These are phyloP conservation scores for Pyricularia sp. DNA, from an alignment of 2,329 filamentous ascomycete species.

Conservation along the genomic window DNA sequence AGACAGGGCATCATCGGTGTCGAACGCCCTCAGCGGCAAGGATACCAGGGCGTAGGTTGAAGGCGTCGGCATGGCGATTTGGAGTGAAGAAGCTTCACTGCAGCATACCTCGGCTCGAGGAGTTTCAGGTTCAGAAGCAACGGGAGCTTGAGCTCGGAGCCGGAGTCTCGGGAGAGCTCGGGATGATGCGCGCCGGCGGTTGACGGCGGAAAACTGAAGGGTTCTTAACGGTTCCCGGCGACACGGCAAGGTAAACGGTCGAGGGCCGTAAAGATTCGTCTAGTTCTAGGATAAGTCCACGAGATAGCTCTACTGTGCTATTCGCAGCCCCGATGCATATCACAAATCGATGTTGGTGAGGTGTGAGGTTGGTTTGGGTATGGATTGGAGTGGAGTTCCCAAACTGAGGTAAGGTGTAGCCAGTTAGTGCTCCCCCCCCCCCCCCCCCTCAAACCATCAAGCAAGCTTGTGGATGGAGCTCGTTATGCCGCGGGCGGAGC, in stretches of 20 bases:
- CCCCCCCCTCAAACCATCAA: background rate
- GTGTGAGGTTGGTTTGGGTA: background rate
- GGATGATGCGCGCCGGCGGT: background rate
- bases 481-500: background rate
- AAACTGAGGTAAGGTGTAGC: background rate
- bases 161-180: background rate
- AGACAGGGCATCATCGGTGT: conserved; percentile 74
- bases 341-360: background rate
- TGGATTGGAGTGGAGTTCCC: background rate
- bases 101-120: conserved; percentile 8
- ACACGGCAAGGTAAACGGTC: background rate
- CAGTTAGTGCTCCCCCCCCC: background rate
- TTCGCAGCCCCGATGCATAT: background rate
- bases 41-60: conserved; percentile 80
- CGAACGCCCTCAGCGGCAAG: conserved; percentile 77
- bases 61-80: conserved; percentile 29
- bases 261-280: background rate
- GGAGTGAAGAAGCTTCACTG: conserved; percentile 8
- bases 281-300: background rate
- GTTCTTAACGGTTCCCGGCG: background rate
- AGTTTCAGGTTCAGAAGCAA: background rate
- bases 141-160: background rate
- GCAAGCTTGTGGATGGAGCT: background rate
- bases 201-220: background rate
- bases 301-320: background rate